Evolutionary conservation across 2,329 filamentous ascomycete genomes (phyloP), one percentile per base, ranked within the genome.

Genomic region (Teratosphaeria zuluensis): DNA sequence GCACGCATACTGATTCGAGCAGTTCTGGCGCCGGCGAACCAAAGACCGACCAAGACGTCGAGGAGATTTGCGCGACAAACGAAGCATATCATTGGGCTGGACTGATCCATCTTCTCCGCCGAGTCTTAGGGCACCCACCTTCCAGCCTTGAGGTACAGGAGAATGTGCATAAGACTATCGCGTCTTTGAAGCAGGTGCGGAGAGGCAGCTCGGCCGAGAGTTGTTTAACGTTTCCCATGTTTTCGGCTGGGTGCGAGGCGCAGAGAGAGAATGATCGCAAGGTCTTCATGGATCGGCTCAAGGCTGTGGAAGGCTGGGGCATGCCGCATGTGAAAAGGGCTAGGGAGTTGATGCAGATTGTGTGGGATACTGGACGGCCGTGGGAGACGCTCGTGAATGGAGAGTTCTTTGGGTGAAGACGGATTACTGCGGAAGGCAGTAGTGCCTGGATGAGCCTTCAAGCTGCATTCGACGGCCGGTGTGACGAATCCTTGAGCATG

Each of bases 81-180:
- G 82, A 87, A 67, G 85, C 88, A 2, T 92, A 89, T 71, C 89
- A 92, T 69, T 90, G 85, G 80, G 87, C 89, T 0, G 89, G 86
- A 0, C 76, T 91, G 11, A 81, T 92, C 3, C 88, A 94, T 68
- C 79, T 94, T 8, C 82, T 89, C 60, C 84, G 89, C 12, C 83
- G 90, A 16, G 85, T 92, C 0, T 76, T 92, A 14, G 84, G 84
- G 3, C 84, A 83, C 53, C 75, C 80, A 0, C 76, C 81, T 0
- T 72, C 72, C 1, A 82, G 89, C 61, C 69, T 75, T 0, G 79
- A 84, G 24, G 86, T 94, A 0, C 84, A 85, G 64, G 74, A 76
- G 11, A 82, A 83, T 0, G 83, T 92, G 4, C 72, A 77, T 42
- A 80, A 83, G 61, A 87, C 92, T 53, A 75, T 89, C 31, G 74